Conservation (phyloP, 768 basidiomycete species). For the Leucosporidium creatinivorum region DNA sequence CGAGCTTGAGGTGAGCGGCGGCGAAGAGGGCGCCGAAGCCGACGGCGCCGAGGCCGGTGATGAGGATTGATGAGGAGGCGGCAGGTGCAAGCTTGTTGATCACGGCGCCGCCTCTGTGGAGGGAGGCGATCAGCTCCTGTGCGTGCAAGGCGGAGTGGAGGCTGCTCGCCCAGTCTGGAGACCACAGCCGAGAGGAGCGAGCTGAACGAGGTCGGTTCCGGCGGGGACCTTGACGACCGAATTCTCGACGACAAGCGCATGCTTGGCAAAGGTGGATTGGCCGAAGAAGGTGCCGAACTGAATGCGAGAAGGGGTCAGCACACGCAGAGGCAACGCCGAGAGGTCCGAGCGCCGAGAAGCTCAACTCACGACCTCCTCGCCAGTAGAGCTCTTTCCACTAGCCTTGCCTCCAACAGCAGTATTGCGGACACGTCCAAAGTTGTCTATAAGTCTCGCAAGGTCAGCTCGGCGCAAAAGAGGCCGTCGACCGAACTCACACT, state of each 20-base stretch:
- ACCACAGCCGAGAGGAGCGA: slow-evolving; percentile 34
- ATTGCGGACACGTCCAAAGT: slow-evolving; percentile 26
- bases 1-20: slow-evolving; percentile 16
- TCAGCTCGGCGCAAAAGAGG: neutral
- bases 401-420: neutral
- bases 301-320: neutral
- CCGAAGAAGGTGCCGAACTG: slow-evolving; percentile 36
- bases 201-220: slow-evolving; percentile 17
- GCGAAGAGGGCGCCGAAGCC: slow-evolving; percentile 37
- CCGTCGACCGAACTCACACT: neutral
- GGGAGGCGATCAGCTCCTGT: neutral
- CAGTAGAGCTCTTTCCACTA: neutral
- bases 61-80: slow-evolving; percentile 2
- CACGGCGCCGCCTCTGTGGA: slow-evolving; percentile 18
- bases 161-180: slow-evolving; percentile 24
- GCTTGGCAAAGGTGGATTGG: slow-evolving; percentile 31
- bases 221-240: slow-evolving; percentile 29
- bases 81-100: slow-evolving; percentile 28
- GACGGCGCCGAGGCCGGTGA: slow-evolving; percentile 34
- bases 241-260: slow-evolving; percentile 30
- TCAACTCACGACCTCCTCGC: slow-evolving; percentile 14
- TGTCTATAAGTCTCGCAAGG: slow-evolving; percentile 7
- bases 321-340: no score
- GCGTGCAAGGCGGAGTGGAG: neutral
- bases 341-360: neutral